Percentiles rank a stretch among this genome's conserved stretches.
Evolutionary conservation across 257 asterid genomes (phyloP).

Genomic region (Forsythia viridissima): DNA sequence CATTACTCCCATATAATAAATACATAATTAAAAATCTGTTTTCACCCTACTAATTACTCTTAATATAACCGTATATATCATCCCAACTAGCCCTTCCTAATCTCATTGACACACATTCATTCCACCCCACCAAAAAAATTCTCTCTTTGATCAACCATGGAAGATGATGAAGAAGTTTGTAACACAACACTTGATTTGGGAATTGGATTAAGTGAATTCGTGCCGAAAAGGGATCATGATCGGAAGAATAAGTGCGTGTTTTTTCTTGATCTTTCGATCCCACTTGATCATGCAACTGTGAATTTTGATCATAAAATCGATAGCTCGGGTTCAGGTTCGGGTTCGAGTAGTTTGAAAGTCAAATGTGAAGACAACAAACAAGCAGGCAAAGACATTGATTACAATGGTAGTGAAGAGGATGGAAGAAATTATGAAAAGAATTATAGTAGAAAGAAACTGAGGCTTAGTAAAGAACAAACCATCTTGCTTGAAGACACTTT

Average conservation of each 20-base stretch:
- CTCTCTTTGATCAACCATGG: constrained; percentile 24
- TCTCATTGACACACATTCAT: constrained; percentile 21
- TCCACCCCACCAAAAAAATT: background rate
- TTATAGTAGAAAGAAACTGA: constrained; percentile 50
- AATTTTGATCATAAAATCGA: background rate
- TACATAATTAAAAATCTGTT: constrained; percentile 41
- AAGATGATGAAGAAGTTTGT: constrained; percentile 37
- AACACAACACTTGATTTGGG: constrained; percentile 43
- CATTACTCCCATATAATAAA: constrained; percentile 25
- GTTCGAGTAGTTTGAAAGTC: constrained; percentile 24
- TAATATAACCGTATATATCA: constrained; percentile 25
- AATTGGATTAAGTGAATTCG: constrained; percentile 30
- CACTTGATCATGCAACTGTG: constrained; percentile 13
- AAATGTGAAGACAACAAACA: constrained; percentile 12
- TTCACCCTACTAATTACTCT: constrained; percentile 26
- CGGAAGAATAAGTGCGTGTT: constrained; percentile 29
- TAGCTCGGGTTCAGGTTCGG: background rate
- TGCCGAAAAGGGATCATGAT: constrained; percentile 30
- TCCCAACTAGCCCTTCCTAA: constrained; percentile 24
- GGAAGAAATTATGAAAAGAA: constrained; percentile 24
- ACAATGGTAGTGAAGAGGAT: constrained; percentile 15
- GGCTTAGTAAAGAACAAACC: constrained; percentile 52
- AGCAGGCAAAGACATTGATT: constrained; percentile 19
- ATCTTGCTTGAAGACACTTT: constrained; percentile 54
- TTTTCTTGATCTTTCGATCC: constrained; percentile 52